Evolutionary conservation across 208 protist species (phyloP).

Genomic region (Entamoeba histolytica): DNA sequence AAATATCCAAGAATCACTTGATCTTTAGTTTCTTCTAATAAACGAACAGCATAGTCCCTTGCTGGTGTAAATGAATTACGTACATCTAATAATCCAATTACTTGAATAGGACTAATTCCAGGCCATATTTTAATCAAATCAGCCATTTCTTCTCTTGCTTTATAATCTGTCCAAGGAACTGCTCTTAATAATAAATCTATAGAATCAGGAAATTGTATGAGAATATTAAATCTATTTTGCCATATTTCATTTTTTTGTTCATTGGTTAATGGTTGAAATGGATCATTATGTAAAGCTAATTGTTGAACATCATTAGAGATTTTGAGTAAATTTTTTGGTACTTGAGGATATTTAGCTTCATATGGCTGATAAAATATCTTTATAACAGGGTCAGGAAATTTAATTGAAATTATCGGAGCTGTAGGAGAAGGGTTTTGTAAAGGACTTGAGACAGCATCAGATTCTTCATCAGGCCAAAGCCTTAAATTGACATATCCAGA

Average conservation of each 20-base stretch:
- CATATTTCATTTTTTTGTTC: background rate
- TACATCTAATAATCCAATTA: background rate
- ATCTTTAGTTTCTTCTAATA: background rate
- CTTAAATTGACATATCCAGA: background rate
- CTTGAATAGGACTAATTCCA: background rate
- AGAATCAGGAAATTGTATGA: background rate
- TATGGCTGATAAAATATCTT: background rate
- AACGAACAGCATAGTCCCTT: background rate
- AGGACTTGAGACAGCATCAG: background rate
- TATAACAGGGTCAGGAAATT: background rate
- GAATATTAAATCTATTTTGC: background rate
- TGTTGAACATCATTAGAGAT: background rate
- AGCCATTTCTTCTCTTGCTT: background rate
- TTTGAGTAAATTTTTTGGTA: background rate
- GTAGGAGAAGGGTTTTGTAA: background rate
- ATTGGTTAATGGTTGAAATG: background rate
- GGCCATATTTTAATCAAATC: background rate
- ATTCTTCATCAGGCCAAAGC: background rate
- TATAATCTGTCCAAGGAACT: background rate
- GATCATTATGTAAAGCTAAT: background rate
- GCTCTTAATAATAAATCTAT: background rate
- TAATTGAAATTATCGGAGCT: background rate
- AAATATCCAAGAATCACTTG: background rate
- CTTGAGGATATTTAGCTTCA: background rate
- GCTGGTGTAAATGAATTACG: too few relatives aligned